A percentile compares a stretch with the other conserved stretches of the same genome.
These are phyloP conservation scores for Komagataella pseudopastoris DNA, from an alignment of 805 yeast genomes.

Conservation along the genomic window DNA sequence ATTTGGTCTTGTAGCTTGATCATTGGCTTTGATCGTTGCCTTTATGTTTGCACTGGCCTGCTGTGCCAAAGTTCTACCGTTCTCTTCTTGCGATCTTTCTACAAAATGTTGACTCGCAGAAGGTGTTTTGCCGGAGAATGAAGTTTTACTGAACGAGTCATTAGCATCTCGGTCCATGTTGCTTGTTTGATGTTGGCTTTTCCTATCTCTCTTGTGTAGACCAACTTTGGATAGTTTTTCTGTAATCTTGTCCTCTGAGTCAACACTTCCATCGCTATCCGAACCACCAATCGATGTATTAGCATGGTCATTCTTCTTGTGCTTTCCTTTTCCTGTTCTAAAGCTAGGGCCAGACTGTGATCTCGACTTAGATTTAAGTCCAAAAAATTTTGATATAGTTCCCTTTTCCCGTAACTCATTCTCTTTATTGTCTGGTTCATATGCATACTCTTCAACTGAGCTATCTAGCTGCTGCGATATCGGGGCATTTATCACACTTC, in stretches of 20 bases:
- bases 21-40: slow-evolving; percentile 13
- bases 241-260: background rate
- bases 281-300: background rate
- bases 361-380: background rate
- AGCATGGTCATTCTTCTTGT: background rate
- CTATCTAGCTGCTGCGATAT: background rate
- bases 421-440: background rate
- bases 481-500: background rate
- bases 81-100: background rate
- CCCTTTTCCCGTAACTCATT: background rate
- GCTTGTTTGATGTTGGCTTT: background rate
- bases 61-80: background rate
- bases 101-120: slow-evolving; percentile 2
- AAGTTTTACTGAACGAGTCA: background rate
- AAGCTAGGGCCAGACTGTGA: background rate
- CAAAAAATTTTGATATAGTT: background rate
- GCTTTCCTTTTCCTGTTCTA: background rate
- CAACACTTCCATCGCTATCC: background rate
- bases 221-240: background rate
- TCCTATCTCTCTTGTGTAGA: background rate
- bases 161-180: background rate
- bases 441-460: background rate
- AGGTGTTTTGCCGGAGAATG: slow-evolving; percentile 3
- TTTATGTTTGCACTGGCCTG: slow-evolving; percentile 6
- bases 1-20: slow-evolving; percentile 30